These are phyloP conservation scores for Phaseolus lunatus DNA, from an alignment of 306 rosid genomes.

Conservation along the genomic window DNA sequence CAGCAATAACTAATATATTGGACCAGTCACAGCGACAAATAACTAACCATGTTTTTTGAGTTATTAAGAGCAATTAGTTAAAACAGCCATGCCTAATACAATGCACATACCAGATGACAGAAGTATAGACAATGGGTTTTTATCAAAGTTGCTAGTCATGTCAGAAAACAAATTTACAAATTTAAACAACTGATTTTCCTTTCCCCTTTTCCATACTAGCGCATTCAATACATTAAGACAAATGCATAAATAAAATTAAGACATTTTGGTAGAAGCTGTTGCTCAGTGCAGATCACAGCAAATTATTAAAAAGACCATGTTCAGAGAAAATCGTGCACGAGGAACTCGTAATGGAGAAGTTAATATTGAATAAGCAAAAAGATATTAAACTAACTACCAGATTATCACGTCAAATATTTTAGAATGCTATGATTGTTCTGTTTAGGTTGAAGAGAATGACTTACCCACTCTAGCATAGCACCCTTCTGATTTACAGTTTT, in stretches of 20 bases:
- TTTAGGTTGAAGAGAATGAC: slow-evolving; percentile 46
- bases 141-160: neutral
- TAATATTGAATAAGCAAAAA: slow-evolving; percentile 1
- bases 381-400: slow-evolving; percentile 19
- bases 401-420: neutral
- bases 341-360: slow-evolving; percentile 3
- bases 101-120: neutral
- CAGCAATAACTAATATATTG: neutral
- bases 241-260: neutral
- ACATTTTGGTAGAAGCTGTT: slow-evolving; percentile 1
- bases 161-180: slow-evolving; percentile 6
- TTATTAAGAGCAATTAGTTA: neutral
- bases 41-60: neutral
- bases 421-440: slow-evolving; percentile 27
- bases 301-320: neutral
- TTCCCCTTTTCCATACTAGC: neutral
- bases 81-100: neutral
- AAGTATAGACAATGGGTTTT: neutral
- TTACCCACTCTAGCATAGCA: slow-evolving; percentile 96
- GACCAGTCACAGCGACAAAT: neutral
- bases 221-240: neutral
- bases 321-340: neutral
- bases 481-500: slow-evolving; percentile 91
- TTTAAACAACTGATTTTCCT: neutral
- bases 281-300: neutral